Percentiles rank a stretch among this genome's conserved stretches.
Evolutionary conservation across 1,139 yeast genomes (phyloP).

Genomic region (Suhomyces yuchorum): DNA sequence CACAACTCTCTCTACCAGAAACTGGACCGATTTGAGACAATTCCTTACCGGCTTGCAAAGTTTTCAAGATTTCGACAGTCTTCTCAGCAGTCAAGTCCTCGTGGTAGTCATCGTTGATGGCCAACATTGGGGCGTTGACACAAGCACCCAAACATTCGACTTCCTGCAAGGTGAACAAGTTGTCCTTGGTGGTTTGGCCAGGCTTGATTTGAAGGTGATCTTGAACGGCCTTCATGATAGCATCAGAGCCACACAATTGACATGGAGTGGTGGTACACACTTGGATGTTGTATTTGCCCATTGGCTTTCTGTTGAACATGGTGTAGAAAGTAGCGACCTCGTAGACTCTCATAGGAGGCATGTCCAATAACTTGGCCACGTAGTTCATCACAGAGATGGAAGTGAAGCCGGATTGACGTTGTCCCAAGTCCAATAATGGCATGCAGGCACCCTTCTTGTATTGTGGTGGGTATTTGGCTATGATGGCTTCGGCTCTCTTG

Average conservation of each 20-base stretch:
- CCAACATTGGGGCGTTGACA: conserved; percentile 89
- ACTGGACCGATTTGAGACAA: conserved; percentile 68
- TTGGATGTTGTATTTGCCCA: conserved; percentile 84
- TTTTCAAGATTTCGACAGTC: conserved; percentile 62
- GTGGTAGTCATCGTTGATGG: conserved; percentile 77
- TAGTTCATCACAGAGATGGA: conserved; percentile 92
- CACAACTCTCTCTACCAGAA: conserved; percentile 69
- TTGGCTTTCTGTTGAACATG: conserved; percentile 86
- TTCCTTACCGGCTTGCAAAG: conserved; percentile 64
- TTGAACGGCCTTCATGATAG: conserved; percentile 69
- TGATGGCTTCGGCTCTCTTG: conserved; percentile 69
- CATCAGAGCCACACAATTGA: conserved; percentile 82
- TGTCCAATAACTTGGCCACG: conserved; percentile 80
- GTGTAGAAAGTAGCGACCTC: conserved; percentile 94
- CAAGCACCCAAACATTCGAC: conserved; percentile 94
- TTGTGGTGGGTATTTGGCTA: conserved; percentile 81
- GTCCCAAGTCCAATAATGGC: conserved; percentile 87
- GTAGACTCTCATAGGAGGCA: conserved; percentile 95
- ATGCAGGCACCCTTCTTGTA: conserved; percentile 87
- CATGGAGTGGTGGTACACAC: conserved; percentile 93
- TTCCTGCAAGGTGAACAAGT: conserved; percentile 78
- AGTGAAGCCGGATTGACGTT: conserved; percentile 85
- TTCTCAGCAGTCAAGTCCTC: conserved; percentile 80
- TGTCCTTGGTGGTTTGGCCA: conserved; percentile 79
- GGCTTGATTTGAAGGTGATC: conserved; percentile 66